Percentiles rank a stretch among this genome's conserved stretches.
These are phyloP conservation scores for Thelonectria rubi DNA, from an alignment of 2,329 filamentous ascomycete genomes.

Conservation along the genomic window DNA sequence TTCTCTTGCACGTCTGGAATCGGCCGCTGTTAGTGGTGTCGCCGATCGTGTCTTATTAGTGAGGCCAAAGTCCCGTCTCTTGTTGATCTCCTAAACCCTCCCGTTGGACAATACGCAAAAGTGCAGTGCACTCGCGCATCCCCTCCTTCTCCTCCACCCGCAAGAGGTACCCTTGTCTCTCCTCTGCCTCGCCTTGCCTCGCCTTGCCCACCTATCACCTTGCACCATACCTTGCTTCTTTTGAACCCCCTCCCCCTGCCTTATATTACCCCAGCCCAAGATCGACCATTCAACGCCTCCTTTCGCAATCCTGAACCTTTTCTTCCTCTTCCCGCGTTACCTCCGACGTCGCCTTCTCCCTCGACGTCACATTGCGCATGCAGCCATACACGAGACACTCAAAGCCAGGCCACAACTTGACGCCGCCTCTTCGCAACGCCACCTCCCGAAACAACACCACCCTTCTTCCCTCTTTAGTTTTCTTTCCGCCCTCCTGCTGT, in stretches of 20 bases:
- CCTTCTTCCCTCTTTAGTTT: background rate
- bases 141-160: background rate
- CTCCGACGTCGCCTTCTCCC: slow-evolving; percentile 26
- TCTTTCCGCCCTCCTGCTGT: background rate
- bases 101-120: slow-evolving; percentile 2
- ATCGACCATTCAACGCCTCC: slow-evolving; percentile 14
- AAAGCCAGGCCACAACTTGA: slow-evolving; percentile 21
- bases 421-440: slow-evolving; percentile 32
- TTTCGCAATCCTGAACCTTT: slow-evolving; percentile 7
- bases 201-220: too few relatives aligned
- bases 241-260: slow-evolving; percentile 22
- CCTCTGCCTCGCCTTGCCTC: background rate
- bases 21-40: slow-evolving; percentile 14
- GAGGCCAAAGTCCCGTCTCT: slow-evolving; percentile 30
- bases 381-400: slow-evolving; percentile 25
- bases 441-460: slow-evolving; percentile 40
- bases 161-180: slow-evolving; percentile 18
- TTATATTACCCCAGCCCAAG: slow-evolving; percentile 20
- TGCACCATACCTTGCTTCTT: slow-evolving; percentile 22
- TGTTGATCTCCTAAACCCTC: slow-evolving; percentile 3
- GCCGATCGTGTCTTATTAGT: slow-evolving; percentile 41
- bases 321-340: slow-evolving; percentile 30
- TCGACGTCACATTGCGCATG: slow-evolving; percentile 31
- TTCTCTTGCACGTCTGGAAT: slow-evolving; percentile 12
- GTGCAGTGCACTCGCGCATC: background rate